phyloP scores from a whole-genome alignment of 2,329 filamentous ascomycete species.

The Camillea tinctor region DNA sequence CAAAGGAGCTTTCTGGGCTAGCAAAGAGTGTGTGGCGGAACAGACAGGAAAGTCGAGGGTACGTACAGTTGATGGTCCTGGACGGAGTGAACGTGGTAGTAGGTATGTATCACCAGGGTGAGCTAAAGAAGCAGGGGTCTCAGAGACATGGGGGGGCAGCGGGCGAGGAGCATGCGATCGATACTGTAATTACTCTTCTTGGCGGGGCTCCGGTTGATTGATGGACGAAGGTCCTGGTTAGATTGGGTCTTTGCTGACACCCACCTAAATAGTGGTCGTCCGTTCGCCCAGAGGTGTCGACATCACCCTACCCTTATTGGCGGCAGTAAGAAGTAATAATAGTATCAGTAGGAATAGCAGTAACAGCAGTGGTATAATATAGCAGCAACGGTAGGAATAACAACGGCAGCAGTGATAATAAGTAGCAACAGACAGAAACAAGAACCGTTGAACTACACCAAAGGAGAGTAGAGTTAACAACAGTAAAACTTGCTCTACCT shows the following conservation, averaged over 20 bases:
- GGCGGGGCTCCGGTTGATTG: constrained; percentile 12
- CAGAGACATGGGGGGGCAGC: constrained; percentile 7
- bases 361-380: too few species aligned
- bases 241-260: neutral
- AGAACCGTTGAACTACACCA: neutral
- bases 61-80: constrained; percentile 12
- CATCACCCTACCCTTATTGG: neutral
- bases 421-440: too few species aligned
- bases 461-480: neutral
- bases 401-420: too few species aligned
- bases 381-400: neutral
- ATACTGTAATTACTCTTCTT: constrained; percentile 21
- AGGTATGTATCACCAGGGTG: constrained; percentile 21
- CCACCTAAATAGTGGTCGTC: neutral
- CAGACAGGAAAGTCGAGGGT: constrained; percentile 5
- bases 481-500: neutral
- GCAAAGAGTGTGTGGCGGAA: constrained; percentile 11
- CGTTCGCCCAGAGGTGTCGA: neutral
- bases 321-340: neutral
- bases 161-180: constrained; percentile 18
- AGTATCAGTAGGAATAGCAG: neutral
- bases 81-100: constrained; percentile 7
- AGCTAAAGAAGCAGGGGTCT: constrained; percentile 16
- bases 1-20: constrained; percentile 10
- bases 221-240: constrained; percentile 6